Evolutionary conservation across 106 monocot genomes (phyloP).

Genomic region (Triglochin maritima): DNA sequence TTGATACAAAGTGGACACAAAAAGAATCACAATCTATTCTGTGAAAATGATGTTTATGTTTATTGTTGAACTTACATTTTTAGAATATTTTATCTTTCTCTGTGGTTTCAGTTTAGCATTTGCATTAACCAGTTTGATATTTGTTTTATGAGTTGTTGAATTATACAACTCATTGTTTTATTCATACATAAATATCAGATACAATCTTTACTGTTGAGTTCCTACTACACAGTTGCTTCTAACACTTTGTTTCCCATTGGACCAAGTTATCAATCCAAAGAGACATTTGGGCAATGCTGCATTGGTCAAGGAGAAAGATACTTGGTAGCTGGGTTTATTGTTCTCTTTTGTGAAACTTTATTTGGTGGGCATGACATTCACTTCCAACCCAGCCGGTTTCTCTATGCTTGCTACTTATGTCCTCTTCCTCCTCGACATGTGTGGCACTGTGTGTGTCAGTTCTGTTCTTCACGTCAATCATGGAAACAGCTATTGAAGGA

Average conservation of each 20-base stretch:
- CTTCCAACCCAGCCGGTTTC: slow-evolving; percentile 39
- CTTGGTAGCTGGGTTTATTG: slow-evolving; percentile 48
- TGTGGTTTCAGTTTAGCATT: too few relatives aligned
- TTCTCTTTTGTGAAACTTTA: slow-evolving; percentile 42
- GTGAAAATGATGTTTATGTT: too few relatives aligned
- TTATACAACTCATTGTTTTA: too few relatives aligned
- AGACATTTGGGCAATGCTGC: slow-evolving; percentile 2
- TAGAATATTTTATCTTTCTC: too few relatives aligned
- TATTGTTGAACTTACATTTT: too few relatives aligned
- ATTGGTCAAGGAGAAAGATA: slow-evolving; percentile 29
- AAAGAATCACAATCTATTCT: too few relatives aligned
- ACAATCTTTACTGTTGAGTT: background rate
- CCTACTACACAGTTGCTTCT: slow-evolving; percentile 48
- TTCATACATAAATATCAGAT: too few relatives aligned
- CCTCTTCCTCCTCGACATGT: slow-evolving; percentile 48
- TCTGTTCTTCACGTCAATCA: slow-evolving; percentile 16
- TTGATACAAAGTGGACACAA: too few relatives aligned
- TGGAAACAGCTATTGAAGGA: slow-evolving; percentile 52
- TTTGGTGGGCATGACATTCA: slow-evolving; percentile 48
- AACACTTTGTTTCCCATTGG: slow-evolving; percentile 49
- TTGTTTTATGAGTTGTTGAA: too few relatives aligned
- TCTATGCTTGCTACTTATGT: slow-evolving; percentile 37
- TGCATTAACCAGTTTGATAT: too few relatives aligned
- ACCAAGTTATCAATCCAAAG: slow-evolving; percentile 64
- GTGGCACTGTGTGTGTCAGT: slow-evolving; percentile 32